Percentiles rank a stretch among this genome's conserved stretches.
Evolutionary conservation across 1,284 basidiomycete genomes (phyloP).

Genomic region (Malassezia vespertilionis): DNA sequence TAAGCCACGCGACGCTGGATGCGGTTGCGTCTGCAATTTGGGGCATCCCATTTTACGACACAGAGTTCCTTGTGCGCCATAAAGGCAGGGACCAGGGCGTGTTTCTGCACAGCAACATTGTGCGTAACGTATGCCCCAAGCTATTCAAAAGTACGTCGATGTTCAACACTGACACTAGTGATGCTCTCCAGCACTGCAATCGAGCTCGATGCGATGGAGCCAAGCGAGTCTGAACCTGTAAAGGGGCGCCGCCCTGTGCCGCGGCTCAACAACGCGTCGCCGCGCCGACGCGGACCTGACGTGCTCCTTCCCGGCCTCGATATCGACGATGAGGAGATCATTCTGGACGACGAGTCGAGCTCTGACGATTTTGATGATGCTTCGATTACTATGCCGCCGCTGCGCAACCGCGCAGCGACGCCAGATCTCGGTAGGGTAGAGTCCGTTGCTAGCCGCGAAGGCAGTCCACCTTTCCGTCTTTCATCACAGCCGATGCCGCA

Average conservation of each 20-base stretch:
- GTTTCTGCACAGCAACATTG: slow-evolving; percentile 10
- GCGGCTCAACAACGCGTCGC: not conserved
- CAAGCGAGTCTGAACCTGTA: not conserved
- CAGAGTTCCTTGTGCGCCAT: slow-evolving; percentile 14
- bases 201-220: slow-evolving; percentile 16
- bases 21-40: slow-evolving; percentile 12
- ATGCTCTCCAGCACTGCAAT: slow-evolving; percentile 5
- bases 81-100: slow-evolving; percentile 13
- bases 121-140: slow-evolving; percentile 6
- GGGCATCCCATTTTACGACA: slow-evolving; percentile 13
- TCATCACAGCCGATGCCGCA: too few relatives aligned
- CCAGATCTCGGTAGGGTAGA: too few relatives aligned
- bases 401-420: too few relatives aligned
- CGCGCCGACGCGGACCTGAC: not conserved
- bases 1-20: slow-evolving; percentile 13
- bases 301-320: not conserved
- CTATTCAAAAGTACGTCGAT: slow-evolving; percentile 9
- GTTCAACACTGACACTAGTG: not conserved
- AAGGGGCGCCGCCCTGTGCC: not conserved
- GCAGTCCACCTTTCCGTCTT: too few relatives aligned
- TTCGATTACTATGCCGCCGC: too few relatives aligned
- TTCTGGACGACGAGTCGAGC: not conserved
- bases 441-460: too few relatives aligned
- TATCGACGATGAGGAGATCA: not conserved
- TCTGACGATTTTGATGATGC: slow-evolving; percentile 2